phyloP scores from a whole-genome alignment of 345 rosid species.

The Ailanthus altissimus region DNA sequence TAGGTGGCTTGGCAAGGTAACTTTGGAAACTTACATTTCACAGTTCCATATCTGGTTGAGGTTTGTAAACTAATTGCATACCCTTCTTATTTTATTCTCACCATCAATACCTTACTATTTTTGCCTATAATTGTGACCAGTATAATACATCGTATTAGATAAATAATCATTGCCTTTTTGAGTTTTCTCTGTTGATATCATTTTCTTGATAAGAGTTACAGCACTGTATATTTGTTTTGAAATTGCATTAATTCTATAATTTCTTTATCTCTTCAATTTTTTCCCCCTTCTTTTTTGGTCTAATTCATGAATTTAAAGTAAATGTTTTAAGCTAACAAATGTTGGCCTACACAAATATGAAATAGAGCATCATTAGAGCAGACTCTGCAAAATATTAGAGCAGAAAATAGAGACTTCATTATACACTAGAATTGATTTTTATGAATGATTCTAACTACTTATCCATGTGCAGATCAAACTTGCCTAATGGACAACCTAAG shows the following conservation, averaged over 20 bases:
- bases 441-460: slow-evolving; percentile 6
- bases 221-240: not conserved
- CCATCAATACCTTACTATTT: too few species aligned
- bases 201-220: not conserved
- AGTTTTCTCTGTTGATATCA: not conserved
- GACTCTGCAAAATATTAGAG: not conserved
- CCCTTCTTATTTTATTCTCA: not conserved
- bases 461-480: slow-evolving; percentile 59
- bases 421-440: not conserved
- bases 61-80: slow-evolving; percentile 40
- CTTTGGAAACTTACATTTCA: slow-evolving; percentile 92
- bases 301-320: not conserved
- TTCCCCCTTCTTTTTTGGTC: not conserved
- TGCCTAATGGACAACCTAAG: slow-evolving; percentile 94
- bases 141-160: not conserved
- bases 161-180: not conserved
- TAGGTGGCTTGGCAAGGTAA: slow-evolving; percentile 97
- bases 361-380: not conserved
- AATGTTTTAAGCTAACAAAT: not conserved
- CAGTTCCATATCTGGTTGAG: slow-evolving; percentile 99
- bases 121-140: not conserved
- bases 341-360: not conserved
- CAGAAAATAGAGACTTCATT: not conserved
- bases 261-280: not conserved
- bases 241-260: not conserved